Conservation (phyloP, 2,329 filamentous ascomycete genomes). For the Alternaria sp. region DNA sequence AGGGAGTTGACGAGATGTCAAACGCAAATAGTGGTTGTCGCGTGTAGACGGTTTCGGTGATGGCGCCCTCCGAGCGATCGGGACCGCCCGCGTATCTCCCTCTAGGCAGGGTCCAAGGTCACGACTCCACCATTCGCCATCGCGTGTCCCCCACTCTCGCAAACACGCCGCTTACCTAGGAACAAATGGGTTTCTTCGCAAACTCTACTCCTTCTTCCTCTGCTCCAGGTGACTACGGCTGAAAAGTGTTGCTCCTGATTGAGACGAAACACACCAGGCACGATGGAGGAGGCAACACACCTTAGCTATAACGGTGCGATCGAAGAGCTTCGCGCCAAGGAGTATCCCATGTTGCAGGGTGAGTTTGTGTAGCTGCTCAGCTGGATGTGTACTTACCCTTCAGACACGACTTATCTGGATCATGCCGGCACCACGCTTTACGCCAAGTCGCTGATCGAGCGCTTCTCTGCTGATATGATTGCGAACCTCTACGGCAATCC, state of each 20-base stretch:
- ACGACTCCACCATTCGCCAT: conserved; percentile 44
- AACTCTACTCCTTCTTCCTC: conserved; percentile 11
- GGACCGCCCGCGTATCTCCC: conserved; percentile 33
- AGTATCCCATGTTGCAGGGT: conserved; percentile 78
- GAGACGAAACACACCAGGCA: conserved; percentile 9
- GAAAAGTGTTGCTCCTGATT: conserved; percentile 8
- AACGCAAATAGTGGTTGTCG: neutral
- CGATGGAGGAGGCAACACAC: conserved; percentile 40
- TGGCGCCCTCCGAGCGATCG: conserved; percentile 28
- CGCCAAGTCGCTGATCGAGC: conserved; percentile 80
- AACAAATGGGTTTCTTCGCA: conserved; percentile 38
- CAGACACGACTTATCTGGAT: conserved; percentile 84
- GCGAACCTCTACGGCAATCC: conserved; percentile 87
- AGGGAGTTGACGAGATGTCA: neutral
- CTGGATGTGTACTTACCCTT: conserved; percentile 11
- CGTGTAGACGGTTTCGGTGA: neutral
- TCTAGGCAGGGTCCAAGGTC: conserved; percentile 10
- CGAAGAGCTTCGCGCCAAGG: conserved; percentile 65
- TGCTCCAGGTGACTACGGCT: conserved; percentile 36
- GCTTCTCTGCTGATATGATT: conserved; percentile 81
- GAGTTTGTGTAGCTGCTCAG: conserved; percentile 16
- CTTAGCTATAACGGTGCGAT: conserved; percentile 66
- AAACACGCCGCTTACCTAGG: conserved; percentile 27
- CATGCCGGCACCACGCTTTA: conserved; percentile 93
- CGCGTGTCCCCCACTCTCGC: conserved; percentile 51